A percentile compares a stretch with the other conserved stretches of the same genome.
These are phyloP conservation scores for Fusarium sp. DNA, from an alignment of 2,329 filamentous ascomycete genomes.

Conservation along the genomic window DNA sequence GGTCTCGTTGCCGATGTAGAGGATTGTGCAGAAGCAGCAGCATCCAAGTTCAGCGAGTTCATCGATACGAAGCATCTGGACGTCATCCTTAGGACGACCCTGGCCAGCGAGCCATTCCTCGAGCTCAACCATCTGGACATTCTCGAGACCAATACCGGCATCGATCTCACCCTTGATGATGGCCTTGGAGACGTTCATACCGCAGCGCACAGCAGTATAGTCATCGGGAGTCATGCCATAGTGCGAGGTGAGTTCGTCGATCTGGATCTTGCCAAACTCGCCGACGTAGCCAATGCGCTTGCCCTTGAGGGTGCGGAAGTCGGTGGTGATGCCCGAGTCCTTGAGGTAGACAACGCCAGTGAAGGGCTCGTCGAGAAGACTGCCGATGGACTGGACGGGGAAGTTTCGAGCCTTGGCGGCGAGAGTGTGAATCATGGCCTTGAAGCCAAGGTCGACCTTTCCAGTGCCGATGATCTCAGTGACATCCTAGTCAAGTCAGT, in stretches of 20 bases:
- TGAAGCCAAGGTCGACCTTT: slow-evolving; percentile 83
- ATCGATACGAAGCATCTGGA: slow-evolving; percentile 85
- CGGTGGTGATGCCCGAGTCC: slow-evolving; percentile 76
- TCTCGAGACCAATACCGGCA: slow-evolving; percentile 80
- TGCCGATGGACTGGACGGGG: slow-evolving; percentile 77
- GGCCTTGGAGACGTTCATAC: slow-evolving; percentile 83
- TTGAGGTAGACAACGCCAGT: slow-evolving; percentile 83
- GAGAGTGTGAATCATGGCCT: slow-evolving; percentile 86
- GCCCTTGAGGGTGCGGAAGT: slow-evolving; percentile 79
- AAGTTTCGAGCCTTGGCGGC: slow-evolving; percentile 81
- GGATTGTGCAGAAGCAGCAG: slow-evolving; percentile 85
- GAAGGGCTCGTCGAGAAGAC: slow-evolving; percentile 82
- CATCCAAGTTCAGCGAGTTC: slow-evolving; percentile 82
- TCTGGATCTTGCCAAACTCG: slow-evolving; percentile 86
- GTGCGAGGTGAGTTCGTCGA: slow-evolving; percentile 82
- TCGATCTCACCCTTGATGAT: slow-evolving; percentile 79
- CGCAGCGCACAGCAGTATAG: slow-evolving; percentile 81
- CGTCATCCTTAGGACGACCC: slow-evolving; percentile 71
- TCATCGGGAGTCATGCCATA: slow-evolving; percentile 78
- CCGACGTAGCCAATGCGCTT: slow-evolving; percentile 84
- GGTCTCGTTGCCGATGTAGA: slow-evolving; percentile 81
- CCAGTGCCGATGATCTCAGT: slow-evolving; percentile 83
- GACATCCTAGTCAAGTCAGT: slow-evolving; percentile 66
- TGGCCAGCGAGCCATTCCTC: slow-evolving; percentile 77
- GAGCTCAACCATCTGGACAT: slow-evolving; percentile 85